Percentiles rank a stretch among this genome's conserved stretches.
Evolutionary conservation across 148 eudicot genomes (phyloP).

Genomic region (Chenopodium album): DNA sequence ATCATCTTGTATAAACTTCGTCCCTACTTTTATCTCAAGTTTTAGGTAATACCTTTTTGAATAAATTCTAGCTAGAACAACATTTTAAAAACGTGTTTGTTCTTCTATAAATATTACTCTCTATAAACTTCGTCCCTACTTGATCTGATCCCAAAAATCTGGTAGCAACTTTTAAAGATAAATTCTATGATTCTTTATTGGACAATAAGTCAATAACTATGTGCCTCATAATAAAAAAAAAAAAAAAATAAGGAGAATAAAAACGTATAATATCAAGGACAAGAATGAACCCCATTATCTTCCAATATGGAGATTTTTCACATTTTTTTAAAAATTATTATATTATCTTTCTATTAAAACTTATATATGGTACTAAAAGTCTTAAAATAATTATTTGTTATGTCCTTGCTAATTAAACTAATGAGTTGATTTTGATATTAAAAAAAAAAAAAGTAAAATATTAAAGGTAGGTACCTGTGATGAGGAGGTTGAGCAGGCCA

Average conservation of each 20-base stretch:
- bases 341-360: too few species aligned
- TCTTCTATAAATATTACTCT: neutral
- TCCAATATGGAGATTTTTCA: neutral
- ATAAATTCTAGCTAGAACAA: too few species aligned
- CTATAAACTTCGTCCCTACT: neutral
- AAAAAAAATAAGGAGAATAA: too few species aligned
- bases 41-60: too few species aligned
- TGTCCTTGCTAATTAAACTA: too few species aligned
- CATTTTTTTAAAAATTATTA: neutral
- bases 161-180: neutral
- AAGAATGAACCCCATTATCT: too few species aligned
- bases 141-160: too few species aligned
- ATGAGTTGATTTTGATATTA: neutral
- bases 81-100: neutral
- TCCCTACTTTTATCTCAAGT: neutral
- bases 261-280: too few species aligned
- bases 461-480: conserved; percentile 50
- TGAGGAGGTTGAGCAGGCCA: conserved; percentile 68
- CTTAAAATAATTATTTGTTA: too few species aligned
- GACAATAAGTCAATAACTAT: too few species aligned
- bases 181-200: neutral
- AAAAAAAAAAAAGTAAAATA: neutral
- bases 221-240: too few species aligned
- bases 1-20: neutral
- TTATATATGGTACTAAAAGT: too few species aligned